Conservation (phyloP, 495 filamentous ascomycete genomes). For the Hypoxylon fragiforme region DNA sequence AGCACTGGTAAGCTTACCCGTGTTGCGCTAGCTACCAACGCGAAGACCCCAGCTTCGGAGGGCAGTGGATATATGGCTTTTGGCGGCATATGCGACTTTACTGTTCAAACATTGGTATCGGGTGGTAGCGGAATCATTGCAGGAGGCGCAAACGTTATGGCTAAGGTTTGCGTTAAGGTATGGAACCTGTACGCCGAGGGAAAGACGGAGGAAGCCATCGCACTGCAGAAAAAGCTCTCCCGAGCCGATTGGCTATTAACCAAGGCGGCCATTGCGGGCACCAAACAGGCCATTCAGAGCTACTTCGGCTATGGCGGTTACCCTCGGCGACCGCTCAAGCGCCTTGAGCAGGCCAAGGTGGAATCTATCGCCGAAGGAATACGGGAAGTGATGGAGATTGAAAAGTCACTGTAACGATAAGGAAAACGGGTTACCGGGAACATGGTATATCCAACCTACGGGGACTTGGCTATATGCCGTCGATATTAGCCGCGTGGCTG, state of each 20-base stretch:
- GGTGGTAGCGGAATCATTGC: conserved; percentile 86
- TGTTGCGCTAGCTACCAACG: conserved; percentile 75
- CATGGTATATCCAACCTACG: conserved; percentile 18
- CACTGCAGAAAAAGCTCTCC: conserved; percentile 70
- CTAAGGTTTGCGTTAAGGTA: conserved; percentile 79
- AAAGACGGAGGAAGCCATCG: conserved; percentile 71
- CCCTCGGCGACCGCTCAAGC: conserved; percentile 72
- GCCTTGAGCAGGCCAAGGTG: conserved; percentile 62
- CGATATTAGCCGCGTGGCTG: conserved; percentile 34
- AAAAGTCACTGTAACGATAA: conserved; percentile 48
- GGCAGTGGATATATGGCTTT: conserved; percentile 81
- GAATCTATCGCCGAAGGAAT: conserved; percentile 70
- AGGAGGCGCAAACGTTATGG: conserved; percentile 84
- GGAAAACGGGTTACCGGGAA: conserved; percentile 32
- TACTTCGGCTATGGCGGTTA: conserved; percentile 86
- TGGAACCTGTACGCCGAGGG: conserved; percentile 77
- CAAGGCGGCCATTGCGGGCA: conserved; percentile 83
- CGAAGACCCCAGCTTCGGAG: conserved; percentile 66
- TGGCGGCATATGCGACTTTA: conserved; percentile 87
- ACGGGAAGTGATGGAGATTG: conserved; percentile 65
- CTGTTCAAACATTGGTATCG: conserved; percentile 75
- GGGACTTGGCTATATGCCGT: conserved; percentile 28
- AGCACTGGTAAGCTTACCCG: conserved; percentile 88
- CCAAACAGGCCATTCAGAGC: conserved; percentile 79
- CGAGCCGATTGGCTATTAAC: conserved; percentile 85